Percentiles rank a stretch among this genome's conserved stretches.
Evolutionary conservation across 768 basidiomycete genomes (phyloP).

Genomic region (Suillus paluster): DNA sequence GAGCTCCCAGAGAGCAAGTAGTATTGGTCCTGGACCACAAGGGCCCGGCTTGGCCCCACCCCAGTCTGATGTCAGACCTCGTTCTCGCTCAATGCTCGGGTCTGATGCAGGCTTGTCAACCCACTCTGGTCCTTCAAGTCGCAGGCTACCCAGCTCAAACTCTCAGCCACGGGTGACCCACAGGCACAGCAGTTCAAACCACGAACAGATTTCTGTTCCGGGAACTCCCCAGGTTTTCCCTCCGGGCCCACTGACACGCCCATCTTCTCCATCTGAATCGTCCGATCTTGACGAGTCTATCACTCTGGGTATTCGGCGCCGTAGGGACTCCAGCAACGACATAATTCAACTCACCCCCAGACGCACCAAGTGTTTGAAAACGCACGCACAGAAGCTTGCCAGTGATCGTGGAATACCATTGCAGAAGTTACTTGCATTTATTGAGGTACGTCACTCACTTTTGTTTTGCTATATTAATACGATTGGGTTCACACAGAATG

Average conservation of each 20-base stretch:
- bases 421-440: neutral
- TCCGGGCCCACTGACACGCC: too few relatives aligned
- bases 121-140: neutral
- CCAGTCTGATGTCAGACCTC: neutral
- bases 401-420: neutral
- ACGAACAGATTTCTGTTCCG: too few relatives aligned
- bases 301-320: neutral
- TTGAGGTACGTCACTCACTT: neutral
- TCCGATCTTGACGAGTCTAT: neutral
- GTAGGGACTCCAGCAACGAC: neutral
- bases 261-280: neutral
- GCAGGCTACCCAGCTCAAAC: neutral
- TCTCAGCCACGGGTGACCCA: too few relatives aligned
- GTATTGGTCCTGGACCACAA: neutral
- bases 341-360: conserved; percentile 1
- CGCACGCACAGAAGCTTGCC: neutral
- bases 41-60: too few relatives aligned
- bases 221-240: too few relatives aligned
- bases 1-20: neutral
- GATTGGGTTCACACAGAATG: too few relatives aligned
- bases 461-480: too few relatives aligned
- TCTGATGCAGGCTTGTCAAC: neutral
- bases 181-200: too few relatives aligned
- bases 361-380: neutral
- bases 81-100: neutral